These are phyloP conservation scores for Physcia stellaris DNA, from an alignment of 495 filamentous ascomycete species.

Conservation along the genomic window DNA sequence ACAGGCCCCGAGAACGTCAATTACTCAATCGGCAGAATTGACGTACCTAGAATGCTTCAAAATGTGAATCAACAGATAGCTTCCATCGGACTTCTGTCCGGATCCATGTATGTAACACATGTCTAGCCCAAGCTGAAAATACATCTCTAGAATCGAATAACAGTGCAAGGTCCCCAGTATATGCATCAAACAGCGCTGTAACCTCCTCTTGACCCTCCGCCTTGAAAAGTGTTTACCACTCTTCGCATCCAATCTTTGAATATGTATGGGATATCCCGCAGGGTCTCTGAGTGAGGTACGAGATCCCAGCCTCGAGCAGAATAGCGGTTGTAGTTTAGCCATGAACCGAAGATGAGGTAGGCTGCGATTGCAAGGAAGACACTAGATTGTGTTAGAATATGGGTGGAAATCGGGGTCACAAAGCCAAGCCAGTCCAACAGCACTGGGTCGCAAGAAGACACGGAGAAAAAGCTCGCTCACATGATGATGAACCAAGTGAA, in stretches of 20 bases:
- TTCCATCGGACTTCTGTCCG: too few relatives aligned
- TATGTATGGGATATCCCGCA: conserved; percentile 85
- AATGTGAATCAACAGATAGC: too few relatives aligned
- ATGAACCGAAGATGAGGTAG: conserved; percentile 95
- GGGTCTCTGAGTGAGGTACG: conserved; percentile 80
- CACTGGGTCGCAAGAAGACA: too few relatives aligned
- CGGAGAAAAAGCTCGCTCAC: conserved; percentile 36
- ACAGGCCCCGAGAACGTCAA: too few relatives aligned
- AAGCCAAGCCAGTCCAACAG: too few relatives aligned
- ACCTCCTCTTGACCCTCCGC: conserved; percentile 64
- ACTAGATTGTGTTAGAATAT: conserved; percentile 30
- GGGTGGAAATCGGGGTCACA: too few relatives aligned
- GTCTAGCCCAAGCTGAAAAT: too few relatives aligned
- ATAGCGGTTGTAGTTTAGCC: conserved; percentile 97
- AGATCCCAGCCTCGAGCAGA: conserved; percentile 92
- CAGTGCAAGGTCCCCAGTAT: background rate
- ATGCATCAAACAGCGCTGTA: conserved; percentile 75
- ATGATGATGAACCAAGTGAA: conserved; percentile 97
- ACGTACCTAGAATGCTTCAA: too few relatives aligned
- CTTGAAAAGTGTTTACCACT: conserved; percentile 73
- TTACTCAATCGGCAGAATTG: too few relatives aligned
- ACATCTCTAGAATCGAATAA: too few relatives aligned
- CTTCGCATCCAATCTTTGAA: conserved; percentile 73
- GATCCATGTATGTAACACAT: too few relatives aligned
- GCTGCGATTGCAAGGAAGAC: conserved; percentile 73